Evolutionary conservation across 2,329 filamentous ascomycete species (phyloP), one percentile per base, ranked within the genome.

Genomic region (Ascochyta koolunga): DNA sequence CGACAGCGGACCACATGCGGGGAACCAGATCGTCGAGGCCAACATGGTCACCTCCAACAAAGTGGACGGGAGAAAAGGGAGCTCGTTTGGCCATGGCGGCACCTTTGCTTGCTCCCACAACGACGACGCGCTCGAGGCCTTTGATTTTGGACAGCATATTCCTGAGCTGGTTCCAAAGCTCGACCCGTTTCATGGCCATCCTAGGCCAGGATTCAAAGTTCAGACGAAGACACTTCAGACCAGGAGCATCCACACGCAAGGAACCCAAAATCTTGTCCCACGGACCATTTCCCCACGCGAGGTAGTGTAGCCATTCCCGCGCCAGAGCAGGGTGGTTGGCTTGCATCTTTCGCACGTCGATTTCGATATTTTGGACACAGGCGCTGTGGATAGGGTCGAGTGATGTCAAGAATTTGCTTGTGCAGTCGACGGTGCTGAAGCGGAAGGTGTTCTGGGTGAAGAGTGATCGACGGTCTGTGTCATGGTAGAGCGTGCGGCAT

Each of bases 271-370:
- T 49, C 31, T 62, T 58, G 5, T 51, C 59, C 58, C 64, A 64
- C 4, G 53, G 45, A 6, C 62, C 56, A 13, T 58, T 57, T 8
- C 56, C 60, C 61, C 62, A 68, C 1, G 67, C 56, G 16, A 74
- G 64, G 55, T 77, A 75, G 11, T 71, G 68, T 8, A 72, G 44
- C 74, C 74, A 77, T 45, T 74, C 75, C 27, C 62, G 61, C 21
- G 61, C 65, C 15, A 68, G 46, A 1, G 55, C 54, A 2, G 64
- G 63, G 15, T 65, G 64, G 39, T 63, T 60, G 15, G 60, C 62
- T 43, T 67, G 51, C 5, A 76, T 60, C 24, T 62, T 61, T 10
- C 68, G 65, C 10, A 74, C 60, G 50, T 77, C 73, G 38, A 78
- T 64, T 33, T 76, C 73, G n/a, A 77, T 49, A 43, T 73, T 66